These are phyloP conservation scores for Torrubiella hemipterigena DNA, from an alignment of 2,329 filamentous ascomycete species.

Conservation along the genomic window DNA sequence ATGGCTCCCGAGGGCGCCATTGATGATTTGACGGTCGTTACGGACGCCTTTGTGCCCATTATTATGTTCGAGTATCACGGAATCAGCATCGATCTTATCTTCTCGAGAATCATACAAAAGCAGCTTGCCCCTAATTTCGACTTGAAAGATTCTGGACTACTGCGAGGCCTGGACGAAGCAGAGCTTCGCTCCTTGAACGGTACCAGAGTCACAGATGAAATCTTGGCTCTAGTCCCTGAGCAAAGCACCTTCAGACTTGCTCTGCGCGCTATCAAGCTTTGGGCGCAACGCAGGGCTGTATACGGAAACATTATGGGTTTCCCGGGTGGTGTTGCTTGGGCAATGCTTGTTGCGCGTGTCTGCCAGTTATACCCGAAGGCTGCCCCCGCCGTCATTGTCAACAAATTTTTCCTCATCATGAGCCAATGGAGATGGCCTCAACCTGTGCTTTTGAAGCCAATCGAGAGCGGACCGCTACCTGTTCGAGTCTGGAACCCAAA, in stretches of 20 bases:
- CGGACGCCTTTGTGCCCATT: conserved; percentile 88
- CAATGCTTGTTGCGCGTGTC: conserved; percentile 90
- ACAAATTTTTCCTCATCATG: conserved; percentile 92
- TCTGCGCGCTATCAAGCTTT: conserved; percentile 85
- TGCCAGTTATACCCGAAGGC: conserved; percentile 95
- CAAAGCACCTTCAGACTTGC: conserved; percentile 82
- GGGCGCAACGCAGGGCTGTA: conserved; percentile 84
- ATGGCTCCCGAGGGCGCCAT: conserved; percentile 72
- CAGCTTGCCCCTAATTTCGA: conserved; percentile 57
- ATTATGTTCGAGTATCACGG: conserved; percentile 90
- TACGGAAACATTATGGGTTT: conserved; percentile 96
- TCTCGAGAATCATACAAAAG: conserved; percentile 60
- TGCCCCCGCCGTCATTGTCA: conserved; percentile 74
- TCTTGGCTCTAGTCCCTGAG: conserved; percentile 79
- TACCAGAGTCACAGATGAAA: conserved; percentile 87
- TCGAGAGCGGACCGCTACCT: conserved; percentile 69
- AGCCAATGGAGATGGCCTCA: conserved; percentile 87
- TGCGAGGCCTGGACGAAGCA: conserved; percentile 76
- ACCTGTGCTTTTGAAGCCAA: conserved; percentile 80
- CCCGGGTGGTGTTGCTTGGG: conserved; percentile 94
- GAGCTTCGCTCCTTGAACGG: conserved; percentile 88
- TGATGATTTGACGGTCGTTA: conserved; percentile 72
- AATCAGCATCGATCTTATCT: conserved; percentile 92
- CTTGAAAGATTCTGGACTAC: conserved; percentile 70
- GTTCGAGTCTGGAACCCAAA: conserved; percentile 92